phyloP scores from a whole-genome alignment of 768 basidiomycete genomes.

The Psilocybe sp. region DNA sequence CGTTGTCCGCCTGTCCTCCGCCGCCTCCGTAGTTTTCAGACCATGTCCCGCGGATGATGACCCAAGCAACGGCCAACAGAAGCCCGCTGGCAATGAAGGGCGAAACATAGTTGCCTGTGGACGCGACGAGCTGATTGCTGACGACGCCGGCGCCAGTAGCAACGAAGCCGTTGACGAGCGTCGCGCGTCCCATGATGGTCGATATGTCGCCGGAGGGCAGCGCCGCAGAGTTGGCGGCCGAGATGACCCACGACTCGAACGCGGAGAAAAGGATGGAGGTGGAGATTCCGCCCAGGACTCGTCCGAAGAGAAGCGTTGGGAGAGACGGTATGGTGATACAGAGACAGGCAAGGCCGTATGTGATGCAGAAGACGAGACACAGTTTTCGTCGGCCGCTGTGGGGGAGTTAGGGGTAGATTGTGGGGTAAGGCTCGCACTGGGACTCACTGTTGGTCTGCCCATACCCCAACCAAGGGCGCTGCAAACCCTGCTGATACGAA shows the following conservation, averaged over 20 bases:
- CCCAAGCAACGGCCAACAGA: slow-evolving; percentile 51
- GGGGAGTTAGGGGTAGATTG: neutral
- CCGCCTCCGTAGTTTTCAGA: slow-evolving; percentile 65
- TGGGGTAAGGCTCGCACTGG: neutral
- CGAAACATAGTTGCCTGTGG: slow-evolving; percentile 48
- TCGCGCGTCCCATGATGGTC: slow-evolving; percentile 69
- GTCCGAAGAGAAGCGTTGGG: slow-evolving; percentile 60
- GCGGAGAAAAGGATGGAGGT: slow-evolving; percentile 75
- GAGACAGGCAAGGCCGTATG: slow-evolving; percentile 57
- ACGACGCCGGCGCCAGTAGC: slow-evolving; percentile 65
- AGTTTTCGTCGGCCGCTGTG: slow-evolving; percentile 63
- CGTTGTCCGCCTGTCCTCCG: slow-evolving; percentile 28
- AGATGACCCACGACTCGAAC: slow-evolving; percentile 78
- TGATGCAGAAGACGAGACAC: slow-evolving; percentile 70
- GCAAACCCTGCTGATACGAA: slow-evolving; percentile 68
- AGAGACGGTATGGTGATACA: slow-evolving; percentile 56
- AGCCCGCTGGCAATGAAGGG: slow-evolving; percentile 67
- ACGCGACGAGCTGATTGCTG: slow-evolving; percentile 61
- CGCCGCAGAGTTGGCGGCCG: slow-evolving; percentile 48
- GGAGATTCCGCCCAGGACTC: slow-evolving; percentile 67
- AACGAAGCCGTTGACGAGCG: slow-evolving; percentile 70
- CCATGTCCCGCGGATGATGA: slow-evolving; percentile 60
- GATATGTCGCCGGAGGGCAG: slow-evolving; percentile 60
- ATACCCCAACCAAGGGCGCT: slow-evolving; percentile 70
- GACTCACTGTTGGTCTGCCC: slow-evolving; percentile 75